These are phyloP conservation scores for Leccinum variicolor DNA, from an alignment of 768 basidiomycete species.

Conservation along the genomic window DNA sequence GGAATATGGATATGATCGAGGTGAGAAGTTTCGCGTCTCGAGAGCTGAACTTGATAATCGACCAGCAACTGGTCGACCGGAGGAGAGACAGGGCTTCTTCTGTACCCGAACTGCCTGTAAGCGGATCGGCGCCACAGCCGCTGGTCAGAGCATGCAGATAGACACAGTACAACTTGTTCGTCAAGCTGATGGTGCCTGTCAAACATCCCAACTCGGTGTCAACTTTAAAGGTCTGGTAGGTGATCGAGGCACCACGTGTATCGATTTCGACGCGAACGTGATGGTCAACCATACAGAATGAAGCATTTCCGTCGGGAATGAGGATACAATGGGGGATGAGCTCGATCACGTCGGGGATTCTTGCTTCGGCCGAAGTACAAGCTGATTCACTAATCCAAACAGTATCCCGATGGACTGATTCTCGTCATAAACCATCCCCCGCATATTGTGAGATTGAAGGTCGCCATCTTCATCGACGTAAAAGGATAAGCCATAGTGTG, in stretches of 20 bases:
- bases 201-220: not conserved
- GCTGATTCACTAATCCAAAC: conserved; percentile 39
- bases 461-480: conserved; percentile 27
- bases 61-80: conserved; percentile 34
- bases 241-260: not conserved
- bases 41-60: conserved; percentile 35
- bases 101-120: not conserved
- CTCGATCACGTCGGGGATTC: not conserved
- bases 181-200: not conserved
- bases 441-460: conserved; percentile 35
- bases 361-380: conserved; percentile 34
- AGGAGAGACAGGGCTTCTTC: conserved; percentile 3
- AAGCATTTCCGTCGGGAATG: not conserved
- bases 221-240: not conserved
- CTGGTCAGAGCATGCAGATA: conserved; percentile 8
- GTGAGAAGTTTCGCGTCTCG: conserved; percentile 18
- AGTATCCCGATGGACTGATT: conserved; percentile 40
- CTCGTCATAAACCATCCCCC: conserved; percentile 37
- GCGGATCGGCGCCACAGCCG: not conserved
- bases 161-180: not conserved
- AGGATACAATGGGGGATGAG: not conserved
- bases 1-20: conserved; percentile 32
- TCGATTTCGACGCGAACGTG: not conserved
- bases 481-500: conserved; percentile 39
- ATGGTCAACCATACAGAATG: not conserved